phyloP scores from a whole-genome alignment of 768 basidiomycete genomes.

The Russula compacta region DNA sequence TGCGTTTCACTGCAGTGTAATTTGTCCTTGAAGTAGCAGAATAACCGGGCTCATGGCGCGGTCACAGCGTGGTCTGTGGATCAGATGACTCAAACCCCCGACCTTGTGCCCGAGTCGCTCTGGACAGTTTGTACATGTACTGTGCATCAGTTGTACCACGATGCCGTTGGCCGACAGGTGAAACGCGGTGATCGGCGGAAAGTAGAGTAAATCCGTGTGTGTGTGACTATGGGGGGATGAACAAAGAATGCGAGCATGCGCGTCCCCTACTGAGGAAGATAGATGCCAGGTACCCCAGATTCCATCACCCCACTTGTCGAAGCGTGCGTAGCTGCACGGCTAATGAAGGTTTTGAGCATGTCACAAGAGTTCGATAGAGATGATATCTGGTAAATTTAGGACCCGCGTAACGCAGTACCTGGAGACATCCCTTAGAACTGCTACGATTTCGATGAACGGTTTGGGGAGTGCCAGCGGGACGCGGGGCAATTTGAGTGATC shows the following conservation, averaged over 20 bases:
- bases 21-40: not conserved
- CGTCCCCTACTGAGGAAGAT: not conserved
- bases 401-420: not conserved
- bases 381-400: not conserved
- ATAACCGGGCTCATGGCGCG: not conserved
- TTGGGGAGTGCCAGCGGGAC: not conserved
- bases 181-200: slow-evolving; percentile 1
- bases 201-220: too few relatives aligned
- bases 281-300: not conserved
- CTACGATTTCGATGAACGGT: not conserved
- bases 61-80: not conserved
- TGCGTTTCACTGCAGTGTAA: not conserved
- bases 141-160: not conserved
- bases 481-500: not conserved
- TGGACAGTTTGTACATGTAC: not conserved
- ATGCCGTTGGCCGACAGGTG: not conserved
- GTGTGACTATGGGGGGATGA: too few relatives aligned
- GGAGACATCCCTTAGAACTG: not conserved
- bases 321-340: not conserved
- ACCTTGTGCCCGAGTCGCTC: too few relatives aligned
- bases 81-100: too few relatives aligned
- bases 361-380: not conserved
- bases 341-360: not conserved
- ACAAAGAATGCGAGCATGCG: not conserved
- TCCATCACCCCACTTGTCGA: not conserved